Conservation (phyloP, 495 filamentous ascomycete species). For the Trichoderma virens region DNA sequence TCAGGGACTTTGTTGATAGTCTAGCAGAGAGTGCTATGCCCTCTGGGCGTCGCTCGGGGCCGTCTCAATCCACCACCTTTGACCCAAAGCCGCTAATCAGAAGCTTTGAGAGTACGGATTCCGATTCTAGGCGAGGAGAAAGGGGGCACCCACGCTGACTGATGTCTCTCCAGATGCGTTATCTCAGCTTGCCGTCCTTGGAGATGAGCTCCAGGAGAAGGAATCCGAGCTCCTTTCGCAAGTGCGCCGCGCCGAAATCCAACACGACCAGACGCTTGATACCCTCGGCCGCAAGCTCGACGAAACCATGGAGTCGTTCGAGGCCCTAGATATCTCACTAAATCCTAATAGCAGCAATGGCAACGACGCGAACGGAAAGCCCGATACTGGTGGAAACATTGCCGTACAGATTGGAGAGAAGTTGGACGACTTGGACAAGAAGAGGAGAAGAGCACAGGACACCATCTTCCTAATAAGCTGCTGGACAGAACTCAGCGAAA, state of each 20-base stretch:
- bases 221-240: slow-evolving; percentile 87
- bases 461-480: slow-evolving; percentile 92
- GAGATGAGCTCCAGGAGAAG: slow-evolving; percentile 72
- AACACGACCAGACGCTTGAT: slow-evolving; percentile 83
- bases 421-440: slow-evolving; percentile 88
- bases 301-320: slow-evolving; percentile 82
- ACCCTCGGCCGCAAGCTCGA: slow-evolving; percentile 81
- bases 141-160: slow-evolving; percentile 18
- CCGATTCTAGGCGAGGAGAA: background rate
- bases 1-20: slow-evolving; percentile 91
- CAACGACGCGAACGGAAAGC: slow-evolving; percentile 37
- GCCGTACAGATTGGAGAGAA: slow-evolving; percentile 93
- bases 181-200: slow-evolving; percentile 66
- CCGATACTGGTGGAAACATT: slow-evolving; percentile 65
- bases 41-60: slow-evolving; percentile 62
- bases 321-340: slow-evolving; percentile 74
- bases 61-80: slow-evolving; percentile 60
- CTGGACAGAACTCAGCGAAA: slow-evolving; percentile 87
- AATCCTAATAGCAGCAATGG: slow-evolving; percentile 35
- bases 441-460: slow-evolving; percentile 81
- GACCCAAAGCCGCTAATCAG: slow-evolving; percentile 97
- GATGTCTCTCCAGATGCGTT: slow-evolving; percentile 46
- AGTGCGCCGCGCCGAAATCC: slow-evolving; percentile 82
- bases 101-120: slow-evolving; percentile 75
- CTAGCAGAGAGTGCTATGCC: slow-evolving; percentile 81